phyloP scores from a whole-genome alignment of 2,329 filamentous ascomycete genomes.

The Claviceps humidiphila region DNA sequence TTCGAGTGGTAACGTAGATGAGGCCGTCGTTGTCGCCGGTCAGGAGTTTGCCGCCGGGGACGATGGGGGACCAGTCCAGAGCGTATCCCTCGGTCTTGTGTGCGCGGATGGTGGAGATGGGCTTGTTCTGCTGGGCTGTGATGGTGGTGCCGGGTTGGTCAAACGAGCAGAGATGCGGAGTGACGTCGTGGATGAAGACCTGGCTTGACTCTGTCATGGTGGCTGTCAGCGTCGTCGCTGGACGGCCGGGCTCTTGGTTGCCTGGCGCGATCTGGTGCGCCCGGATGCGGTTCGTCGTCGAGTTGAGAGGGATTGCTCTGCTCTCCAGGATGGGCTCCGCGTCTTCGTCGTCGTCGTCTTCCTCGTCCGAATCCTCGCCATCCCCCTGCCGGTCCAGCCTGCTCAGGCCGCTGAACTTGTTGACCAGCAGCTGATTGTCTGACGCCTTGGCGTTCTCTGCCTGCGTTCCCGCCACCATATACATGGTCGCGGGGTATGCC shows the following conservation, averaged over 20 bases:
- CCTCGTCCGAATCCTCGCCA: conserved; percentile 48
- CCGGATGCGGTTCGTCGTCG: conserved; percentile 89
- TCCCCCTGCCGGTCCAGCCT: conserved; percentile 65
- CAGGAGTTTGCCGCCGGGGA: conserved; percentile 70
- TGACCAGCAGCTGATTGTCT: conserved; percentile 89
- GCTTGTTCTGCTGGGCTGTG: conserved; percentile 74
- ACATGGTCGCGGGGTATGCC: conserved; percentile 90
- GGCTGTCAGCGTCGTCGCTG: conserved; percentile 74
- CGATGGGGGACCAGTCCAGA: conserved; percentile 79
- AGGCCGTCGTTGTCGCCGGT: conserved; percentile 85
- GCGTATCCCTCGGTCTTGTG: conserved; percentile 94
- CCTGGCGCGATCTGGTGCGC: conserved; percentile 67
- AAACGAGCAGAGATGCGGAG: conserved; percentile 76
- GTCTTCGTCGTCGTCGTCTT: conserved; percentile 62
- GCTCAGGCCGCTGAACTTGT: conserved; percentile 88
- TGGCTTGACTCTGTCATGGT: conserved; percentile 84
- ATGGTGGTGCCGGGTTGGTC: conserved; percentile 76
- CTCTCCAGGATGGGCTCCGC: conserved; percentile 87
- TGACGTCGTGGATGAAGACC: conserved; percentile 88
- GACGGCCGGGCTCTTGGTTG: conserved; percentile 55
- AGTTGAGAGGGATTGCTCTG: conserved; percentile 71
- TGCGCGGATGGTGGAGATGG: conserved; percentile 72
- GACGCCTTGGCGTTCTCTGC: conserved; percentile 60
- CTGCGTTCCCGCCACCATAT: conserved; percentile 89
- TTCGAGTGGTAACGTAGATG: conserved; percentile 79